Evolutionary conservation across 1,284 basidiomycete genomes (phyloP), one percentile per base, ranked within the genome.

Genomic region (Farysia itapuensis): DNA sequence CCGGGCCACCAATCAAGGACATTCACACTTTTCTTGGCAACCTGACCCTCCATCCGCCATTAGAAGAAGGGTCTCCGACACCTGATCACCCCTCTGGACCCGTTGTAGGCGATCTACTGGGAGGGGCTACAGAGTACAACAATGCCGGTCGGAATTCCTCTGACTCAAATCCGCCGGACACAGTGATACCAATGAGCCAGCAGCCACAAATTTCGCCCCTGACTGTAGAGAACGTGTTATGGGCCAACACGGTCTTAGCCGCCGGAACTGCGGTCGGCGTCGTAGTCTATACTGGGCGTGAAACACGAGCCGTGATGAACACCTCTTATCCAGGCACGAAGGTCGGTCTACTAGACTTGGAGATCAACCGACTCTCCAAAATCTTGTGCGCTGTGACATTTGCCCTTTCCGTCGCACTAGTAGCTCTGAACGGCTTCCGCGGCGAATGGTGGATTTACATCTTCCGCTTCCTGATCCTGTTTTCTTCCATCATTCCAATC

Each of bases 271-370:
- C 91, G 0, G 84, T 97, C 30, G 93, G 94, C 0, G 84, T 97
- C 41, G 86, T 98, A 4, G 82, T 95, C 5, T 98, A 97, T 74
- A 98, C 94, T 1, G 94, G 94, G 0, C 80, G 86, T 0, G 94
- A 99, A 75, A 97, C 94, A 2, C 81, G 95, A 32, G 93, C 94
- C 0, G 93, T 97, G n/a, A 91, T 99, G 89, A 99, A 99, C 68
- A 99, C 94, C 1, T 92, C 88, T 64, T 90, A 96, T 78, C 92
- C 95, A 0, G 88, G 88, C 70, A 97, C 93, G 1, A 99, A 99
- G 77, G 85, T 90, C 36, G 94, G 95, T 4, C 77, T 94, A 31
- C 77, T 98, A 45, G 95, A 99, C 77, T 74, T 90, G 39, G 95
- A 99, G 78, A 93, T 99, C 64, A 98, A 98, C 77, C 84, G 85